Base-by-base conservation (phyloP, 257 asterid species). In the Jasminum sambac region DNA sequence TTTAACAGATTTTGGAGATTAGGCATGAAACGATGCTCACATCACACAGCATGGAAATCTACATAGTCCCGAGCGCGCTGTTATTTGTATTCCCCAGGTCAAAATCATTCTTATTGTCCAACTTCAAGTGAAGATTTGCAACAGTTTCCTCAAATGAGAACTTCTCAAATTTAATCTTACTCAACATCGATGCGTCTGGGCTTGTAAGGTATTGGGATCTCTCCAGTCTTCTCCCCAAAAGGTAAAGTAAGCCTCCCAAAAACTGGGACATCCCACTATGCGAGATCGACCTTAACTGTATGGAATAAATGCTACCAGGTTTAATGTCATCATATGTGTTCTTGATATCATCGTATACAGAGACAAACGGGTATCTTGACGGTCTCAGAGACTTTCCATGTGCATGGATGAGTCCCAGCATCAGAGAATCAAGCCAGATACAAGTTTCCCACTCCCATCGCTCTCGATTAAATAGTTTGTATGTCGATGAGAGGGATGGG, bases 401-500 rank as follows among this genome's bases (percentile, higher is more conserved):
- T 6, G 94, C 95, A 16, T 84, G 97, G 19, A 92, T 90, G 0
- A n/a, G 98, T 92, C 46, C 98, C 98, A 1, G 98, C 93, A 82
- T 92, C 98, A n/a, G 0, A 97, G 98, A 67, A 92, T 90, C 82
- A 90, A 71, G 12, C 98, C 98, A 5, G 98, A 92, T 6, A 92
- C 69, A n/a, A 92, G 80, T 76, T 87, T 86, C 84, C 97, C n/a
- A n/a, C n/a, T 84, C 60, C 86, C 95, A 26, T 92, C 96, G 73
- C 97, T 90, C 84, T 92, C 98, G 60, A 92, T 78, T 73, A 85
- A 71, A 74, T 92, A 92, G 80, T 90, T 86, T 70, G n/a, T n/a
- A 90, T 90, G 79, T 92, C 98, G 11, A 90, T 81, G 68, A 90
- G 97, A 77, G 98, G 98, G 78, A 92, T 92, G 2, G 98, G 98